Evolutionary conservation across 2,329 filamentous ascomycete species (phyloP).

Genomic region (Pyrenochaeta sp.): DNA sequence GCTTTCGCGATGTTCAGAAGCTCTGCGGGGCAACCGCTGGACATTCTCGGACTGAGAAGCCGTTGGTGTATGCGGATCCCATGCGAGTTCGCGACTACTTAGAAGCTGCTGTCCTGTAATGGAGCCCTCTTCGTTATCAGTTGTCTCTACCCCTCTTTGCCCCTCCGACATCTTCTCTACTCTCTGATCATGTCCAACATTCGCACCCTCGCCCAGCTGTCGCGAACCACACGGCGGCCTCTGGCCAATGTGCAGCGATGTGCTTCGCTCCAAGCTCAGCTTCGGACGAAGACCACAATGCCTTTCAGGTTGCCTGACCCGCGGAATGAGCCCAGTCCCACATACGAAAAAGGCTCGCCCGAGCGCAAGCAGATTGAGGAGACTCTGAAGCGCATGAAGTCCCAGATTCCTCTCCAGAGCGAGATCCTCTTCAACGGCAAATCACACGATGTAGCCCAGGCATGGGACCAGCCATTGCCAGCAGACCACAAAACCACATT

Average conservation of each 20-base stretch:
- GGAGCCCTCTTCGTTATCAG: background rate
- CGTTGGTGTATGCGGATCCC: background rate
- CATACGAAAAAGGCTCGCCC: conserved; percentile 36
- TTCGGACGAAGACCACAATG: conserved; percentile 35
- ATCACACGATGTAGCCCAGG: conserved; percentile 29
- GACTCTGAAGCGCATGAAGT: conserved; percentile 30
- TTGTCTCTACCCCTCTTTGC: conserved; percentile 1
- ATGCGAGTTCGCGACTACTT: conserved; percentile 7
- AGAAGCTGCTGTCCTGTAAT: conserved; percentile 3
- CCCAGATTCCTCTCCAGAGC: conserved; percentile 35
- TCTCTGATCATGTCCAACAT: conserved; percentile 22
- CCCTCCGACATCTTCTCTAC: background rate
- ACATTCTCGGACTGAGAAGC: conserved; percentile 5
- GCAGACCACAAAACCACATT: conserved; percentile 70
- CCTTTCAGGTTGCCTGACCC: conserved; percentile 37
- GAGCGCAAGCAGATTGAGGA: conserved; percentile 35
- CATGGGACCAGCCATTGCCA: conserved; percentile 37
- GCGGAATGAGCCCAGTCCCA: conserved; percentile 40
- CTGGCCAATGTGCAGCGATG: conserved; percentile 15
- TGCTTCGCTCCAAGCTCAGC: conserved; percentile 17
- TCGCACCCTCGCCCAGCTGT: conserved; percentile 21
- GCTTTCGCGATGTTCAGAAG: too few relatives aligned
- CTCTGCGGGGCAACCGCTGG: too few relatives aligned
- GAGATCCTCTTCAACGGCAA: conserved; percentile 36
- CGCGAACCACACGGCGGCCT: conserved; percentile 15